Evolutionary conservation across 306 rosid species (phyloP), one percentile per base, ranked within the genome.

Genomic region (Psophocarpus tetragonolobus): DNA sequence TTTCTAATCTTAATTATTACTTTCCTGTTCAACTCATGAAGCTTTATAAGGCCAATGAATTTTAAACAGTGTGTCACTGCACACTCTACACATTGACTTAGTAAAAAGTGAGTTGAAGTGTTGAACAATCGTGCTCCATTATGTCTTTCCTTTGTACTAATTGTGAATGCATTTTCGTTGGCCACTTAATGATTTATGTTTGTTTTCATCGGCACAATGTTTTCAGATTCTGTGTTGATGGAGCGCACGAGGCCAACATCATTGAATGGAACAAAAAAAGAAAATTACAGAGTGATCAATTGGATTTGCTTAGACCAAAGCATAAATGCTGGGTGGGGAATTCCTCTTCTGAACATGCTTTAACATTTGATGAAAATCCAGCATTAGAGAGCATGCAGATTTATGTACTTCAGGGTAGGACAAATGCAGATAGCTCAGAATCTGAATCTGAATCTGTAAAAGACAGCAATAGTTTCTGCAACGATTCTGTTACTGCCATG

Each of bases 261-360:
- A 13, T 64, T 35, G 78, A 77, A 35, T 69, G 83, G 77, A 81
- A 83, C 76, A 91, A 86, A 87, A 93, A 91, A 74, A 87, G 96
- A 84, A 93, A 91, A 71, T 35, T 83, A 33, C 87, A 81, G 57
- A 68, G 64, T 1, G 89, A 89, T 70, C 86, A 84, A 64, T 58
- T 81, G 58, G 90, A 81, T 78, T 80, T 91, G 73, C 96, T 85
- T 20, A 74, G 67, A 76, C 76, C 87, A 50, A 89, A 89, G 86
- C 89, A 87, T 58, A 86, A 71, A 74, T 88, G 87, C 81, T 77
- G 86, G 85, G 80, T 72, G 45, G 70, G 64, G 35, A 73, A 51
- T 24, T 57, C 65, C 53, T 76, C 84, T 29, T 74, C 66, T n/a
- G 89, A 70, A 66, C 32, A 57, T 1, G 45, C 45, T 71, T 73